phyloP scores from a whole-genome alignment of 768 basidiomycete species.

The Cyclocybe aegerita region DNA sequence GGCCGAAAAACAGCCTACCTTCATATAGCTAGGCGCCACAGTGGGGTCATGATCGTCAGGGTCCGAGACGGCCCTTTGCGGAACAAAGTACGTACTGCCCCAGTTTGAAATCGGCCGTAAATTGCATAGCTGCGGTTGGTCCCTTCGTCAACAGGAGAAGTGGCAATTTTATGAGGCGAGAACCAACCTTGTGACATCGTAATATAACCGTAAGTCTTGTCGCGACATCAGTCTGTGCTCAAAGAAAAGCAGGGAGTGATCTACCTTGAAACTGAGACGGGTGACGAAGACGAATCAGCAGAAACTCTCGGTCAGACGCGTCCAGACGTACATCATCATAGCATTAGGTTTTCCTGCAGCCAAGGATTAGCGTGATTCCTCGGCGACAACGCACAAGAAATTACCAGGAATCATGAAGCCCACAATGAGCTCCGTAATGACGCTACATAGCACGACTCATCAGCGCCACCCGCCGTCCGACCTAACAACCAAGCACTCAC shows the following conservation, averaged over 20 bases:
- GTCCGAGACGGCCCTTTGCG: background rate
- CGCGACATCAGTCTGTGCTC: slow-evolving; percentile 28
- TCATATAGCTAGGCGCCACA: slow-evolving; percentile 23
- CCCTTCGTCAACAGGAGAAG: slow-evolving; percentile 11
- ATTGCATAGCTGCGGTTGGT: slow-evolving; percentile 53
- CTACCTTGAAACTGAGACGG: slow-evolving; percentile 36
- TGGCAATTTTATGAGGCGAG: background rate
- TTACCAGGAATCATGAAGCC: slow-evolving; percentile 52
- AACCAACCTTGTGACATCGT: slow-evolving; percentile 52
- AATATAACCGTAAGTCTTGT: slow-evolving; percentile 64
- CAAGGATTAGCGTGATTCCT: background rate
- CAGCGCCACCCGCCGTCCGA: background rate
- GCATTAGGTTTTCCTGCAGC: slow-evolving; percentile 63
- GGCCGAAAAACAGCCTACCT: slow-evolving; percentile 14
- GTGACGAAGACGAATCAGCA: slow-evolving; percentile 3
- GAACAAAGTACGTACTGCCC: slow-evolving; percentile 58
- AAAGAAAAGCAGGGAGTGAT: background rate
- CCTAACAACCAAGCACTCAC: slow-evolving; percentile 23
- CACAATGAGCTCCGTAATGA: slow-evolving; percentile 73
- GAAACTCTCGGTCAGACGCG: background rate
- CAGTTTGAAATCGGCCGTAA: slow-evolving; percentile 74
- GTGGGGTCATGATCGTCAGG: background rate
- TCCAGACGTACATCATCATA: slow-evolving; percentile 60
- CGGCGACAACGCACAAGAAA: slow-evolving; percentile 2
- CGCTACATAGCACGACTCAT: slow-evolving; percentile 30